Conservation (phyloP, 2,329 filamentous ascomycete genomes). For the Stemphylium vesicarium region DNA sequence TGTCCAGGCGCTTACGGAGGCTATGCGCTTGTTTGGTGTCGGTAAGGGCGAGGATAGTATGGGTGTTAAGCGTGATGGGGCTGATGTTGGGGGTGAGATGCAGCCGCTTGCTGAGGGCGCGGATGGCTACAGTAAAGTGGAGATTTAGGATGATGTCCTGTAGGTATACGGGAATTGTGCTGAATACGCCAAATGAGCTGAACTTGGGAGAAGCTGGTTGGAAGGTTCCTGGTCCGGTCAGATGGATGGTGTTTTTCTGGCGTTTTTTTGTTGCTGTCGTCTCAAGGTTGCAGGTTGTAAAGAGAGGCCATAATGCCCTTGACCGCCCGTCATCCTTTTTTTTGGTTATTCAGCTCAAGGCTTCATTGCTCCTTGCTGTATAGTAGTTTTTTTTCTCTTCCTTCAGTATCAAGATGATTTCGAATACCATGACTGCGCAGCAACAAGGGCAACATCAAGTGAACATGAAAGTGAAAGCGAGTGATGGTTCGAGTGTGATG, state of each 20-base stretch:
- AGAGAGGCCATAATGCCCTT: too few relatives aligned
- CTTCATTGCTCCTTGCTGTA: too few relatives aligned
- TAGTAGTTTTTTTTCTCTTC: too few relatives aligned
- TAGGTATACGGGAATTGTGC: too few relatives aligned
- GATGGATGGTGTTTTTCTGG: neutral
- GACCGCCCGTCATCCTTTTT: too few relatives aligned
- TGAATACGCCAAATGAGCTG: neutral
- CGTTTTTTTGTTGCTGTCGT: neutral
- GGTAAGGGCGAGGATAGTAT: conserved; percentile 47
- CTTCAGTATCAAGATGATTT: too few relatives aligned
- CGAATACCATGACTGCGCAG: too few relatives aligned
- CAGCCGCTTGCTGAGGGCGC: conserved; percentile 41
- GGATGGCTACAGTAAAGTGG: conserved; percentile 43
- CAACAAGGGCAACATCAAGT: too few relatives aligned
- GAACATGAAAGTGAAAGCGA: too few relatives aligned
- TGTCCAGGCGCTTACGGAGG: conserved; percentile 42
- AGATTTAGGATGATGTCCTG: conserved; percentile 32
- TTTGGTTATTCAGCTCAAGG: too few relatives aligned
- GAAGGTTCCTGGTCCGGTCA: neutral
- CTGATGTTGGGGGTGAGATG: conserved; percentile 30
- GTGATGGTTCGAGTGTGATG: too few relatives aligned
- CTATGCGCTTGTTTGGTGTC: conserved; percentile 43
- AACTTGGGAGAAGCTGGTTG: neutral
- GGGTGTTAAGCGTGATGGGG: conserved; percentile 38
- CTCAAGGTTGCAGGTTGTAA: neutral